These are phyloP conservation scores for Laburnicola sp. DNA, from an alignment of 2,329 filamentous ascomycete genomes.

Conservation along the genomic window DNA sequence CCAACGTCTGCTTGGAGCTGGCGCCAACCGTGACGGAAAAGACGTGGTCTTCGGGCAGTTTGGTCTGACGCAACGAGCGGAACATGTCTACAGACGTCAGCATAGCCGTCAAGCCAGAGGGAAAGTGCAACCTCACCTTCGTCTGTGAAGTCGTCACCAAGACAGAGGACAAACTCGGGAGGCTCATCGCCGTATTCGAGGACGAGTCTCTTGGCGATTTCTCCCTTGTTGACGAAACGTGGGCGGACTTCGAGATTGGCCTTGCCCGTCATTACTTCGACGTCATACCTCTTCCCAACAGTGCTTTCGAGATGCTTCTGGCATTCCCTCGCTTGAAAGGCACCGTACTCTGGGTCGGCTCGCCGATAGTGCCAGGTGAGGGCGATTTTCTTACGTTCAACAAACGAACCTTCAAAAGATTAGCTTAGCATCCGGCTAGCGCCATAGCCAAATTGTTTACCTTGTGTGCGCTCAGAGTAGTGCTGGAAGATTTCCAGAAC, in stretches of 20 bases:
- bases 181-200: constrained; percentile 65
- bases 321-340: constrained; percentile 78
- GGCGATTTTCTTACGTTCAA: constrained; percentile 91
- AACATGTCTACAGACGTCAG: constrained; percentile 67
- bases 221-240: constrained; percentile 96
- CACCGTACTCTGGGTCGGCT: constrained; percentile 81
- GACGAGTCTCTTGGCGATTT: constrained; percentile 85
- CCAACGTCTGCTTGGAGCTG: constrained; percentile 87
- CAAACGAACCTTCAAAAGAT: constrained; percentile 70
- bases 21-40: constrained; percentile 92
- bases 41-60: constrained; percentile 66
- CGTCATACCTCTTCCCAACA: constrained; percentile 78
- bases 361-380: constrained; percentile 97
- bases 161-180: constrained; percentile 84
- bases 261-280: constrained; percentile 96
- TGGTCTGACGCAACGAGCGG: constrained; percentile 68
- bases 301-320: constrained; percentile 78
- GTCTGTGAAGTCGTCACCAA: constrained; percentile 95
- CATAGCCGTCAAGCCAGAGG: not conserved
- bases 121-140: constrained; percentile 66
- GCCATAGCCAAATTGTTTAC: constrained; percentile 50
- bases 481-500: constrained; percentile 83
- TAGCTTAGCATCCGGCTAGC: constrained; percentile 11
- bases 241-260: constrained; percentile 97
- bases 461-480: constrained; percentile 84